Base-by-base conservation (phyloP, 2,329 filamentous ascomycete genomes). In the Hymenoscyphus linearis region DNA sequence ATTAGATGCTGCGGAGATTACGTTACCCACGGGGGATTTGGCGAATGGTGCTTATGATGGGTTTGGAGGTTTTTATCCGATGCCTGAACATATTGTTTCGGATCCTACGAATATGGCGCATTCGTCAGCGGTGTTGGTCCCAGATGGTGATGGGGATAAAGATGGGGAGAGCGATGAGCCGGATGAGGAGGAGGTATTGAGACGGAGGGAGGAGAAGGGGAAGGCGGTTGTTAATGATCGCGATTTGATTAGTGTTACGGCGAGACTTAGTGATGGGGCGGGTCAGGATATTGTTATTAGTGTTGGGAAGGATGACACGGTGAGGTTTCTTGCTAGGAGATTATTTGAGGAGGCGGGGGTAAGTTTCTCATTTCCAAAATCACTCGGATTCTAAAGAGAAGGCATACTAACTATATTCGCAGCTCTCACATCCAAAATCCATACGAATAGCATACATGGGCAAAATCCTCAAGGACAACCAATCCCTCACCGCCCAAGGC, bases 391-490 rank as follows among this genome's bases (percentile, higher is more conserved):
- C 26, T 22, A 18, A 18, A 10, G n/a, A 47, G 18, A 47, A 22
- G 40, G 18, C 12, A 16, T 47, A 47, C 18, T 47, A 10, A 47
- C 12, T 5, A 22, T 3, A 25, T 47, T 14, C 52, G 7, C 44
- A 73, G 88, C 77, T 93, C 35, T 74, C 81, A 1, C 72, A 78
- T 7, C 78, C 77, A 52, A 85, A 84, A 64, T 82, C 80, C 55
- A 78, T 96, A 57, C 85, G 85, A 59, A 82, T 96, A 62, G 87
- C 85, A 22, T 96, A 96, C 73, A 82, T 95, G 74, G 93, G 93
- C 67, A 91, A 86, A 72, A 84, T 93, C 57, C 81, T 96, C 53
- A 85, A 86, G 66, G 90, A 93, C 65, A 80, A 81, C 59, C 73
- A 83, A 22, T 81, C 87, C 0, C 77, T 96, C 18, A 74, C 79